A percentile compares a stretch with the other conserved stretches of the same genome.
These are phyloP conservation scores for Gardenia jasminoides DNA, from an alignment of 257 asterid species.

Conservation along the genomic window DNA sequence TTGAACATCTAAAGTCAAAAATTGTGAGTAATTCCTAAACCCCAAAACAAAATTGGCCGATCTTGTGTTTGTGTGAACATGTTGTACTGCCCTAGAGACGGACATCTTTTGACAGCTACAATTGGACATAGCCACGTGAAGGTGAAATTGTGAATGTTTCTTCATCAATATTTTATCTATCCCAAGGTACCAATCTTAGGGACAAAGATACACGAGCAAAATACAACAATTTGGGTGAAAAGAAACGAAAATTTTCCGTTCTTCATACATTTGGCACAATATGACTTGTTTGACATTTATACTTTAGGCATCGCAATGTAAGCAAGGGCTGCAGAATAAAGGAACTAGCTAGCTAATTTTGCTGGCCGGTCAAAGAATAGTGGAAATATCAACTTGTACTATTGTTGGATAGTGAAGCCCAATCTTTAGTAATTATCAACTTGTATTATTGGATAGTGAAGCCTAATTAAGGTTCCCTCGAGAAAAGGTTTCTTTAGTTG, in stretches of 20 bases:
- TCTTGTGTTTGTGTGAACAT: neutral
- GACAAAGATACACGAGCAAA: neutral
- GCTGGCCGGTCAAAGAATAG: neutral
- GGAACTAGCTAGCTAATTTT: neutral
- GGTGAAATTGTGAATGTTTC: slow-evolving; percentile 8
- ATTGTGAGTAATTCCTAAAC: neutral
- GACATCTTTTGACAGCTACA: slow-evolving; percentile 8
- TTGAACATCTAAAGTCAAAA: neutral
- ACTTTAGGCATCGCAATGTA: neutral
- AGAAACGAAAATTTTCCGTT: neutral
- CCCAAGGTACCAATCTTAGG: neutral
- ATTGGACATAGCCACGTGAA: slow-evolving; percentile 24
- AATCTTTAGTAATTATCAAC: no score
- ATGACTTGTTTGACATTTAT: neutral
- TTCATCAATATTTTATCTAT: neutral
- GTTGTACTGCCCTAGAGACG: neutral
- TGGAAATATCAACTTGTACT: neutral
- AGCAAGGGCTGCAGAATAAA: neutral
- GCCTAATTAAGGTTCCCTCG: no score
- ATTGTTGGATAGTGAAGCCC: neutral
- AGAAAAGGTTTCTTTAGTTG: neutral
- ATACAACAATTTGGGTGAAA: neutral
- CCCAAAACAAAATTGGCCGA: neutral
- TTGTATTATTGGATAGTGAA: neutral
- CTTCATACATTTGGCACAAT: neutral